Conservation (phyloP, 2,329 filamentous ascomycete genomes). For the Colletotrichum endophyticum region DNA sequence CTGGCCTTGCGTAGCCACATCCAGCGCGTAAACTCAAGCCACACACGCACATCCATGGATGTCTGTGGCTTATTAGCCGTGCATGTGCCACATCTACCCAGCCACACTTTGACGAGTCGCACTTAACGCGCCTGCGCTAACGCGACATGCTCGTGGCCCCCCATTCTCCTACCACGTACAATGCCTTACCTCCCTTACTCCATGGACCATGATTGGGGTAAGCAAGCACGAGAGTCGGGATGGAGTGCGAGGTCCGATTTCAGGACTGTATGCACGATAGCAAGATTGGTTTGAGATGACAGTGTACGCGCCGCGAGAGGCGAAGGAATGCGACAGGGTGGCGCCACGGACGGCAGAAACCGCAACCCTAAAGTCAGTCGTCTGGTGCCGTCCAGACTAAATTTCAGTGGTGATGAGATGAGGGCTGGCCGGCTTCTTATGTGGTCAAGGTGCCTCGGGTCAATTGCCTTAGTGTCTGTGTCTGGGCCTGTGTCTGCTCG, state of each 20-base stretch:
- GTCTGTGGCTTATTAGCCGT: not conserved
- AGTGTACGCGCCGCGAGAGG: not conserved
- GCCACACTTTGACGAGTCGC: not conserved
- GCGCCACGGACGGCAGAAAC: constrained; percentile 1
- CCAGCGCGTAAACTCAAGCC: not conserved
- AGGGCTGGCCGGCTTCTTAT: not conserved
- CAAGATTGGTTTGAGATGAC: not conserved
- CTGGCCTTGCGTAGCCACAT: constrained; percentile 7
- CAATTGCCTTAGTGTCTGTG: not conserved
- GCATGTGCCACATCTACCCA: not conserved
- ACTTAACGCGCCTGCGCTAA: constrained; percentile 6
- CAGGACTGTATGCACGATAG: not conserved
- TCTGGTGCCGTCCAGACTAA: not conserved
- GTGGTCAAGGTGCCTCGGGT: not conserved
- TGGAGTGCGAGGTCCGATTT: not conserved
- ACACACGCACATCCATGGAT: not conserved
- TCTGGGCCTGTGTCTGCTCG: not conserved
- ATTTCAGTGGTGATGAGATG: not conserved
- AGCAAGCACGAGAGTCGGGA: no score
- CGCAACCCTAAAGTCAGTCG: constrained; percentile 2
- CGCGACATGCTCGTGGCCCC: not conserved
- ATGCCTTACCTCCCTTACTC: not conserved
- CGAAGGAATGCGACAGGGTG: not conserved
- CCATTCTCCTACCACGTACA: not conserved
- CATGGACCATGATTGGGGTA: no score